Percentiles rank a stretch among this genome's conserved stretches.
Conservation (phyloP, 1,284 basidiomycete species). For the Vanrija sp. region DNA sequence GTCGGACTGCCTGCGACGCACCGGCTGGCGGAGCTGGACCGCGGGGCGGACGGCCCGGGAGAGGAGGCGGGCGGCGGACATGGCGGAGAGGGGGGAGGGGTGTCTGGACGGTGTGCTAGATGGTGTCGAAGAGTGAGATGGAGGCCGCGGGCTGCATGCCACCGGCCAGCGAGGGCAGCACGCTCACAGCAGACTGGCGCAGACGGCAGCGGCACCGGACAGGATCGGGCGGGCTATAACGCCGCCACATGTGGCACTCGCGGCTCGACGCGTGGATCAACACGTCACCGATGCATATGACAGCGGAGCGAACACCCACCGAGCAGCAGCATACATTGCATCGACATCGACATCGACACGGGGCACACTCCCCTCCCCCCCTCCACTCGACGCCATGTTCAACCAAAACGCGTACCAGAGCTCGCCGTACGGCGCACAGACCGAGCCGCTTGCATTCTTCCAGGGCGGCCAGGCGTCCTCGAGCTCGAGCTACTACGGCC, state of each 20-base stretch:
- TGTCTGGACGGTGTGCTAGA: constrained; percentile 4
- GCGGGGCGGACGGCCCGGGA: constrained; percentile 35
- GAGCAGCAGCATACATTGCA: not conserved
- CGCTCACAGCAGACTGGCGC: too few relatives aligned
- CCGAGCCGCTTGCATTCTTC: constrained; percentile 46
- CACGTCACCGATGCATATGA: not conserved
- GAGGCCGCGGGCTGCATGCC: too few relatives aligned
- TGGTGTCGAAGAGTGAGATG: constrained; percentile 1
- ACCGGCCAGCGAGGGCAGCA: too few relatives aligned
- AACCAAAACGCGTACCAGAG: constrained; percentile 25
- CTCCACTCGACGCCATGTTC: constrained; percentile 17
- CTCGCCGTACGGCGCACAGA: constrained; percentile 8
- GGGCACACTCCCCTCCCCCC: not conserved
- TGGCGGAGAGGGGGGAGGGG: constrained; percentile 18
- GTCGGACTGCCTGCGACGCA: constrained; percentile 5
- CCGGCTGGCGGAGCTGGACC: constrained; percentile 21
- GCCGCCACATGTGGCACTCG: not conserved
- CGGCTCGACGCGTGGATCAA: not conserved
- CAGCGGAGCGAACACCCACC: not conserved
- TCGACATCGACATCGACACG: not conserved
- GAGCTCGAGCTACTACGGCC: constrained; percentile 2
- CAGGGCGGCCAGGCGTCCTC: constrained; percentile 13
- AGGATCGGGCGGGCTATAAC: not conserved
- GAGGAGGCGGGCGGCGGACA: constrained; percentile 42
- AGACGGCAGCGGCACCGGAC: too few relatives aligned